Base-by-base conservation (phyloP, 2,329 filamentous ascomycete genomes). In the Scytalidium sp. region DNA sequence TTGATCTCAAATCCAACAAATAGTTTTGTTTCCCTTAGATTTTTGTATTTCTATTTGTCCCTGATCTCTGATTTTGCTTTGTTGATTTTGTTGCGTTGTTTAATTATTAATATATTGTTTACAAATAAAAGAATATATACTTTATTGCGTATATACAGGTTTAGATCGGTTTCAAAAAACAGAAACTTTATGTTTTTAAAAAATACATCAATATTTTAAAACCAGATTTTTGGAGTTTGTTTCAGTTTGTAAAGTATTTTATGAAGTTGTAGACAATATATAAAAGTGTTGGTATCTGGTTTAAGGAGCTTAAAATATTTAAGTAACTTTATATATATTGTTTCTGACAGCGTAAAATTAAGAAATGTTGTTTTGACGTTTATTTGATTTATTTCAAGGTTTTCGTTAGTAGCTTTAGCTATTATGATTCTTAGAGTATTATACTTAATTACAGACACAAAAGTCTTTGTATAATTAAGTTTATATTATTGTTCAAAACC, bases 301-400 rank as follows among this genome's bases (percentile, higher is more conserved):
- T 27, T 17, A n/a, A 45, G 20, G n/a, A 7, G 13, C 19, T 29
- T 11, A 17, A 45, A 32, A 15, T 27, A 27, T 13, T 45, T 19
- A 27, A 25, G 20, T 8, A 45, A 27, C 43, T 27, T 17, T 25
- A 45, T 45, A 45, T 45, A 45, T 29, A 45, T 29, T 11, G 13
- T 17, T 19, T 45, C 43, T 17, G 20, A 13, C 8, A 45, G 19
- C 10, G 13, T 4, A 27, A 17, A 17, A 22, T 45, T 45, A 19
- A 45, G 21, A 17, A 45, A 45, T 4, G 43, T 15, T 36, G 15
- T 36, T 5, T 36, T n/a, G 3, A 50, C 27, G 20, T 50, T 22
- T n/a, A 47, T 15, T 32, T 50, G 25, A 27, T 17, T n/a, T 22
- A 45, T 46, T 43, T 50, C 49, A 11, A 47, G 36, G 27, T 47